Percentiles rank a stretch among this genome's conserved stretches.
These are phyloP conservation scores for Xylaria sp. DNA, from an alignment of 2,329 filamentous ascomycete species.

Conservation along the genomic window DNA sequence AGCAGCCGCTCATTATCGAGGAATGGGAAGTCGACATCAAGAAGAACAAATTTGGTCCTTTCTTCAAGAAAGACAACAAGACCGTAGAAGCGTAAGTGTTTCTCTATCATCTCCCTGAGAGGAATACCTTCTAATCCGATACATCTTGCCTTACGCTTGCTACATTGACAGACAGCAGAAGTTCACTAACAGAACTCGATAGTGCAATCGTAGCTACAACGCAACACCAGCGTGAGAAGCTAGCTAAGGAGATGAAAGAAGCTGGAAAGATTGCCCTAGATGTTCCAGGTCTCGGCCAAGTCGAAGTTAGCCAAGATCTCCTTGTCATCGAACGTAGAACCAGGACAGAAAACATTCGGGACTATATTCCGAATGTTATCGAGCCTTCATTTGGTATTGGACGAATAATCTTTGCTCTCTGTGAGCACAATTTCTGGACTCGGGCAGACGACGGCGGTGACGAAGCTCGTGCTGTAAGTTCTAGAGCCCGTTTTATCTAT, in stretches of 20 bases:
- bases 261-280: constrained; percentile 77
- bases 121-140: neutral
- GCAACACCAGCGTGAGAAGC: constrained; percentile 79
- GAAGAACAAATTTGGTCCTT: constrained; percentile 94
- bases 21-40: constrained; percentile 88
- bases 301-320: constrained; percentile 77
- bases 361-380: constrained; percentile 94
- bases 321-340: constrained; percentile 84
- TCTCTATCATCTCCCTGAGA: neutral
- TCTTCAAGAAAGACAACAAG: constrained; percentile 94
- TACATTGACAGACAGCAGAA: neutral
- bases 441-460: constrained; percentile 68
- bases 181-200: neutral
- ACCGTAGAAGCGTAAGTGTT: constrained; percentile 64
- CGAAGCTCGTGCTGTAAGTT: constrained; percentile 82
- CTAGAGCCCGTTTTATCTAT: constrained; percentile 1
- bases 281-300: constrained; percentile 72
- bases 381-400: constrained; percentile 98
- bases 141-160: neutral
- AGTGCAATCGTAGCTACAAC: constrained; percentile 70
- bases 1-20: constrained; percentile 77
- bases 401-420: constrained; percentile 86
- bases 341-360: constrained; percentile 78
- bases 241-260: constrained; percentile 72
- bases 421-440: constrained; percentile 96